These are phyloP conservation scores for Schwanniomyces yamadae DNA, from an alignment of 805 yeast genomes.

Conservation along the genomic window DNA sequence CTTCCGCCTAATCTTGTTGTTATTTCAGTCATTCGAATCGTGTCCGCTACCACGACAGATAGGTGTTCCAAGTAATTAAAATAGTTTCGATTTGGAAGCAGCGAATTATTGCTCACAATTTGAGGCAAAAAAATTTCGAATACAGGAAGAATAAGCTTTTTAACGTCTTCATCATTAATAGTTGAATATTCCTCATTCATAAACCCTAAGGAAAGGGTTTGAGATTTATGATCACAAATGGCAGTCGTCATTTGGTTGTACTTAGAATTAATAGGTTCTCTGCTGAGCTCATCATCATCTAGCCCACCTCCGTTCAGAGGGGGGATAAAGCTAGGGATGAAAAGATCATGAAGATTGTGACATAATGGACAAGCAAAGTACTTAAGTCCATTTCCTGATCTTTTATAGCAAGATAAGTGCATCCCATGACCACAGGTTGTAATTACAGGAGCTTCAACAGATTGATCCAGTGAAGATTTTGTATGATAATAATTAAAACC, in stretches of 20 bases:
- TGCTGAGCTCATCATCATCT: conserved; percentile 8
- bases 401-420: conserved; percentile 45
- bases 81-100: conserved; percentile 7
- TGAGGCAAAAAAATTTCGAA: conserved; percentile 15
- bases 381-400: conserved; percentile 22
- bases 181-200: conserved; percentile 24
- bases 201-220: conserved; percentile 20
- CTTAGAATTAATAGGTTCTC: conserved; percentile 11
- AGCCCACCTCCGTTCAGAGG: conserved; percentile 21
- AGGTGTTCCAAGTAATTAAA: conserved; percentile 17
- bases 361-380: conserved; percentile 52
- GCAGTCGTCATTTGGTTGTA: conserved; percentile 25
- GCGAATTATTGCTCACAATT: conserved; percentile 1
- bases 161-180: conserved; percentile 5
- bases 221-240: conserved; percentile 26
- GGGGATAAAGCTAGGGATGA: conserved; percentile 42
- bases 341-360: conserved; percentile 42
- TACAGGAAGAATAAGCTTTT: conserved; percentile 11
- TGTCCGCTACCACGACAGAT: conserved; percentile 40
- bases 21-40: conserved; percentile 59
- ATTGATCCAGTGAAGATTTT: conserved; percentile 8
- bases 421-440: conserved; percentile 54
- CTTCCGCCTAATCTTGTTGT: conserved; percentile 50
- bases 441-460: conserved; percentile 27
- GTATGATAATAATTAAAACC: conserved; percentile 21